Base-by-base conservation (phyloP, 148 eudicot species). In the Vaccinium darrowii region DNA sequence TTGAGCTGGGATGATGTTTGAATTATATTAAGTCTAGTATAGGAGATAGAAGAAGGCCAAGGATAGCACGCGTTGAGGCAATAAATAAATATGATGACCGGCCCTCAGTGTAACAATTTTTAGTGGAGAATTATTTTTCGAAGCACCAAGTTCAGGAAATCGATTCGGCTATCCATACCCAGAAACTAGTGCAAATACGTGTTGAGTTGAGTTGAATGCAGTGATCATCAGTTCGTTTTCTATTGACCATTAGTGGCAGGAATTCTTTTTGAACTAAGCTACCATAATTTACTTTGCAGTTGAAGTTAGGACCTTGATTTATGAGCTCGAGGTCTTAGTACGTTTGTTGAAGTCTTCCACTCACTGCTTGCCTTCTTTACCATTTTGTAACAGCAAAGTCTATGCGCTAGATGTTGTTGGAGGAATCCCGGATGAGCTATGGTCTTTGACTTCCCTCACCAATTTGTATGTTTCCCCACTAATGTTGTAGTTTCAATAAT, bases 341-440 rank as follows among this genome's bases (percentile, higher is more conserved):
- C 30, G 1, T 73, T 65, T 49, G 13, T 27, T 69, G 13, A 51
- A n/a, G 62, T 83, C 15, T 53, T 83, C 27, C 23, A 25, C 80
- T 76, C 13, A 76, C 52, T 83, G 16, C 13, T 50, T 69, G 57
- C 15, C 2, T 84, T 71, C 58, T 33, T 78, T 67, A 33, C 53
- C 19, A 3, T 18, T 74, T 78, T 54, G 79, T 84, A 73, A 47
- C 95, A 93, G 98, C 91, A 92, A 91, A 83, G 93, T 94, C 47
- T 91, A 89, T 89, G 90, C 88, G 62, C 8, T 91, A 23, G 92
- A 91, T 82, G 94, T 90, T 51, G 65, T 13, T 11, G 97, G 97
- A 33, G 89, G 82, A 58, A 85, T 95, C 60, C 98, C 98, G 2
- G 91, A 95, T 62, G 98, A 91, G 87, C 93, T 94, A 8, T 95